phyloP scores from a whole-genome alignment of 2,329 filamentous ascomycete species.

The Myriangium duriaei region DNA sequence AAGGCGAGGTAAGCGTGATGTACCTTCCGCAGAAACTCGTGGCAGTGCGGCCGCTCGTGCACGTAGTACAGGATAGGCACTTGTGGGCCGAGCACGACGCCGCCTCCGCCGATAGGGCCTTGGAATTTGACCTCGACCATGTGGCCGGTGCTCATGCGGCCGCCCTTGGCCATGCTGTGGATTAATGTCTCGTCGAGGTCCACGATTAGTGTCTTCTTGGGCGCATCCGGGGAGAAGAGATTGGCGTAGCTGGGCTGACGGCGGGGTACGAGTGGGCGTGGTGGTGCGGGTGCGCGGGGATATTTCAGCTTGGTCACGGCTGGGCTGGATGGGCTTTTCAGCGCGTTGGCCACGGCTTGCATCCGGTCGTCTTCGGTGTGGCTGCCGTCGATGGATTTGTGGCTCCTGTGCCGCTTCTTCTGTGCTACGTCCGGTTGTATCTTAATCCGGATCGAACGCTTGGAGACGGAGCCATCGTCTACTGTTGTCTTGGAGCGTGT shows the following conservation, averaged over 20 bases:
- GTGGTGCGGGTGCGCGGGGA: constrained; percentile 77
- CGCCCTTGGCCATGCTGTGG: constrained; percentile 94
- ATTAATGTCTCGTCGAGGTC: constrained; percentile 97
- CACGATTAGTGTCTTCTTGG: constrained; percentile 86
- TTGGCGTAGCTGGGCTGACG: constrained; percentile 80
- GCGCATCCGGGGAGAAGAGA: constrained; percentile 41
- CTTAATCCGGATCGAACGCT: constrained; percentile 82
- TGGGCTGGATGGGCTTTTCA: constrained; percentile 90
- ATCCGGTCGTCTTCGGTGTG: constrained; percentile 23
- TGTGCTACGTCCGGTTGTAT: constrained; percentile 68
- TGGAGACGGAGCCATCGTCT: constrained; percentile 46
- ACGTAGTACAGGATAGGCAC: constrained; percentile 98
- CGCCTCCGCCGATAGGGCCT: constrained; percentile 49
- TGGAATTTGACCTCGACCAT: constrained; percentile 79
- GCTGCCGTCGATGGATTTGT: constrained; percentile 17
- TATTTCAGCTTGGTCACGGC: constrained; percentile 58
- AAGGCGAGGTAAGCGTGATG: background rate
- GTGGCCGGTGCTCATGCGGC: constrained; percentile 88
- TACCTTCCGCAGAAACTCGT: constrained; percentile 83
- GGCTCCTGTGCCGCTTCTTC: constrained; percentile 29
- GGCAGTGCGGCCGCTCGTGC: constrained; percentile 91
- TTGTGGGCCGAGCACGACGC: constrained; percentile 63
- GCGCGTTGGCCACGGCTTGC: constrained; percentile 50
- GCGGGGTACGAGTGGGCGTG: constrained; percentile 76
- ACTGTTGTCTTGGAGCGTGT: constrained; percentile 49